These are phyloP conservation scores for Cladophialophora exuberans DNA, from an alignment of 2,329 filamentous ascomycete species.

Conservation along the genomic window DNA sequence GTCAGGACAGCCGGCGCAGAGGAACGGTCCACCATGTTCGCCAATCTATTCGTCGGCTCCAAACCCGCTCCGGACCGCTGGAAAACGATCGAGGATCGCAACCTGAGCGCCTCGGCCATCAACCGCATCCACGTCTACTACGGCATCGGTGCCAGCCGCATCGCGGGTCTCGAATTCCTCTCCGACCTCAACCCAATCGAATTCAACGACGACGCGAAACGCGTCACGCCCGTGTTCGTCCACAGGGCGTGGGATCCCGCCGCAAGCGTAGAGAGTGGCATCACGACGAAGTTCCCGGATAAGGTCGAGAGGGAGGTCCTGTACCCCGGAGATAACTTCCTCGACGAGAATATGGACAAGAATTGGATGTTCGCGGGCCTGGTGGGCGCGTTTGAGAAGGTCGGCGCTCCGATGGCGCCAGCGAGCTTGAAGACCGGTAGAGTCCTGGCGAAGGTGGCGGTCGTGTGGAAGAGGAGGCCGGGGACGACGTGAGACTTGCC, in stretches of 20 bases:
- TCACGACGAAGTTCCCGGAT: neutral
- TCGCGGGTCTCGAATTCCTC: conserved; percentile 3
- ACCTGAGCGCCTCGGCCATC: neutral
- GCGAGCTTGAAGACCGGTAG: conserved; percentile 2
- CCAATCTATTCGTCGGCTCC: conserved; percentile 2
- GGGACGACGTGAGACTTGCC: neutral
- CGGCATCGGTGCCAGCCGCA: neutral
- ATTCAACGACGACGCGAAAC: neutral
- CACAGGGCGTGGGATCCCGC: conserved; percentile 7
- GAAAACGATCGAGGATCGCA: conserved; percentile 8
- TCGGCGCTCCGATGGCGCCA: neutral
- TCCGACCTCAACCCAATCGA: neutral
- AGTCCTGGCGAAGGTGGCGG: conserved; percentile 6
- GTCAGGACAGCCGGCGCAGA: neutral
- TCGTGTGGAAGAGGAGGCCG: conserved; percentile 11
- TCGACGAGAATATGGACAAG: conserved; percentile 9
- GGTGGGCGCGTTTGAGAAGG: conserved; percentile 10
- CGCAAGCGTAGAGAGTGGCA: neutral
- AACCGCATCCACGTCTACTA: conserved; percentile 6
- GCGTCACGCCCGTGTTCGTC: neutral
- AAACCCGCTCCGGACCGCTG: neutral
- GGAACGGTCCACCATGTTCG: conserved; percentile 1
- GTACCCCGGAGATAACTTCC: neutral
- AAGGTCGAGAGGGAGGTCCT: neutral
- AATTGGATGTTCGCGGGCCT: conserved; percentile 14